These are phyloP conservation scores for Penicillium freii DNA, from an alignment of 2,329 filamentous ascomycete genomes.

Conservation along the genomic window DNA sequence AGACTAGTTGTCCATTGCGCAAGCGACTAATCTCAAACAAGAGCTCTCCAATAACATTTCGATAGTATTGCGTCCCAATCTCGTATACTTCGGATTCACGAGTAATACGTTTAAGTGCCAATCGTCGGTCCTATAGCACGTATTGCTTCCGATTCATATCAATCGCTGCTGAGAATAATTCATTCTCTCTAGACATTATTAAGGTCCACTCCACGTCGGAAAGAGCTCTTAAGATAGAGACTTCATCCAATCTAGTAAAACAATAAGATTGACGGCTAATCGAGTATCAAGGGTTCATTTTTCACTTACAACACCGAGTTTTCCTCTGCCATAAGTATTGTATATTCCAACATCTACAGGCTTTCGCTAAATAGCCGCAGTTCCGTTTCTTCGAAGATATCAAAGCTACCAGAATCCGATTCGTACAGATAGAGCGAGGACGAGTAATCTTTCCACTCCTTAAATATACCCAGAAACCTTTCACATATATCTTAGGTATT, in stretches of 20 bases:
- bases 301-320: background rate
- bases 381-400: background rate
- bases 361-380: background rate
- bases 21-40: background rate
- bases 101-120: background rate
- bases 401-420: background rate
- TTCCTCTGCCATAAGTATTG: background rate
- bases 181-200: background rate
- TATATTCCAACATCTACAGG: background rate
- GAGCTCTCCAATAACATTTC: background rate
- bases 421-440: background rate
- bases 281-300: background rate
- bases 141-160: background rate
- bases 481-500: background rate
- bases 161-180: background rate
- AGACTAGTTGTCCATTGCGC: background rate
- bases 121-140: background rate
- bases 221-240: background rate
- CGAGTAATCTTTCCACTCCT: background rate
- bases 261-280: background rate
- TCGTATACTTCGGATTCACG: background rate
- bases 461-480: background rate
- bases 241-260: background rate
- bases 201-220: background rate
- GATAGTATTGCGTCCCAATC: background rate